phyloP scores from a whole-genome alignment of 2,329 filamentous ascomycete species.

The Colletotrichum liaoningense region DNA sequence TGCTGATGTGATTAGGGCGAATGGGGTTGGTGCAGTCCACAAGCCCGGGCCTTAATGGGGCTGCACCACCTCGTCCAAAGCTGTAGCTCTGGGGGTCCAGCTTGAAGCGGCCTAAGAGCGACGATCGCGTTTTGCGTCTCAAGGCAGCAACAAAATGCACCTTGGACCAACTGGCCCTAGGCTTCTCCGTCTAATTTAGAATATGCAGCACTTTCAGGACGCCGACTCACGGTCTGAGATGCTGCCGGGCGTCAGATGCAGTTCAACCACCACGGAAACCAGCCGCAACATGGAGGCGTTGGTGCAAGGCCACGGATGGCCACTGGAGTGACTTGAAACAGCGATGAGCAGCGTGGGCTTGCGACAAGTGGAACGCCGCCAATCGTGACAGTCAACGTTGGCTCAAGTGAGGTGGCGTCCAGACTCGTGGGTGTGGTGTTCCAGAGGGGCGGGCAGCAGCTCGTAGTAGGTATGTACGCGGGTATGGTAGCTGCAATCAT shows the following conservation, averaged over 20 bases:
- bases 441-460: not conserved
- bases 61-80: slow-evolving; percentile 16
- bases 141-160: slow-evolving; percentile 24
- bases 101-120: slow-evolving; percentile 8
- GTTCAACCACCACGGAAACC: slow-evolving; percentile 19
- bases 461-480: not conserved
- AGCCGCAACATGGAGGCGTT: not conserved
- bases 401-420: slow-evolving; percentile 2
- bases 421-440: not conserved
- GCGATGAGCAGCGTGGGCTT: slow-evolving; percentile 7
- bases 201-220: slow-evolving; percentile 19
- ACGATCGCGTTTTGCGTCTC: slow-evolving; percentile 9
- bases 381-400: not conserved
- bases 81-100: not conserved
- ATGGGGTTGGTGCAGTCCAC: not conserved
- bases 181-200: slow-evolving; percentile 30
- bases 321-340: slow-evolving; percentile 19
- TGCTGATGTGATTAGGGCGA: not conserved
- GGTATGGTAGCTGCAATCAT: not conserved
- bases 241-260: slow-evolving; percentile 23
- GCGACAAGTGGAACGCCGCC: slow-evolving; percentile 8
- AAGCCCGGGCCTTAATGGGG: slow-evolving; percentile 14
- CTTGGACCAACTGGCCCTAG: slow-evolving; percentile 3
- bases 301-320: not conserved
- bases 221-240: slow-evolving; percentile 5